These are phyloP conservation scores for Daedalea quercina DNA, from an alignment of 768 basidiomycete species.

Conservation along the genomic window DNA sequence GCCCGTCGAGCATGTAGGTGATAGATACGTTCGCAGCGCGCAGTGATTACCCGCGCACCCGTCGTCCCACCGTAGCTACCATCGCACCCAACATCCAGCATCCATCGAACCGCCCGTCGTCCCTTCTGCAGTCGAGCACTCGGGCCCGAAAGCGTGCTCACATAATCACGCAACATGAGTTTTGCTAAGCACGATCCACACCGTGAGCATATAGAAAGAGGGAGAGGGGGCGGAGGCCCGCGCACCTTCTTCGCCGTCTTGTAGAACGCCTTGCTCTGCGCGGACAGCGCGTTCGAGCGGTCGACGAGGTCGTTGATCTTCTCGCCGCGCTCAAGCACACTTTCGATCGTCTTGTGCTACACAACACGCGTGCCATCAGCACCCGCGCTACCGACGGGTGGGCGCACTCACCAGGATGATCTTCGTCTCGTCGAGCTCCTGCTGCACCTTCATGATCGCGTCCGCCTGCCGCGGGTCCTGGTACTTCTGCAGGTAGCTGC, in stretches of 20 bases:
- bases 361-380: not conserved
- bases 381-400: not conserved
- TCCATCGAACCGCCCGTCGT: no score
- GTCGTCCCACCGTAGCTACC: no score
- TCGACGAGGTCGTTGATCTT: constrained; percentile 95
- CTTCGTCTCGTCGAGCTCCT: constrained; percentile 98
- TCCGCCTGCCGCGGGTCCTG: constrained; percentile 97
- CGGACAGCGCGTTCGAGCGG: constrained; percentile 80
- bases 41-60: no score
- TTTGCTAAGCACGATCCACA: constrained; percentile 86
- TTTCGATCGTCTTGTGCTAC: constrained; percentile 99
- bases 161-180: constrained; percentile 90
- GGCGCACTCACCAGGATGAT: constrained; percentile 60
- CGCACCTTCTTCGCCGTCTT: constrained; percentile 98
- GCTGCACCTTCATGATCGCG: constrained; percentile 96
- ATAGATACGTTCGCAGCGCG: no score
- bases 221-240: not conserved
- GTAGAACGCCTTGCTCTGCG: constrained; percentile 97
- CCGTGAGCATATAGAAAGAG: not conserved
- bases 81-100: no score
- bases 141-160: constrained; percentile 27
- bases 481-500: constrained; percentile 80
- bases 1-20: no score
- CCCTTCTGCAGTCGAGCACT: no score
- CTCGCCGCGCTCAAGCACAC: constrained; percentile 92